Evolutionary conservation across 2,329 filamentous ascomycete species (phyloP).

Genomic region (Didymella keratinophila): DNA sequence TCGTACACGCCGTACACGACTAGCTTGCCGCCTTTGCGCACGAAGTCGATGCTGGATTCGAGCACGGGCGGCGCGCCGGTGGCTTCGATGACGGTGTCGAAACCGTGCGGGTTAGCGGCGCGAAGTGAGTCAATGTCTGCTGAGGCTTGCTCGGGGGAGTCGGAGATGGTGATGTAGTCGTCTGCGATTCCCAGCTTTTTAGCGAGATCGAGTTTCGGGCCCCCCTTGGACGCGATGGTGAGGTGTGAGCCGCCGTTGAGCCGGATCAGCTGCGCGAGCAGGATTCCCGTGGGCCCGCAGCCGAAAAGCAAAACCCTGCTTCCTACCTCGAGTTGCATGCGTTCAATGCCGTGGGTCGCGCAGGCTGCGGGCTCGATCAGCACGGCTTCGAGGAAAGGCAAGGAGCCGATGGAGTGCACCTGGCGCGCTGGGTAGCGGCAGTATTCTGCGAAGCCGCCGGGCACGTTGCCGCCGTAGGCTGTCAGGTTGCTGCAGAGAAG

Average conservation of each 20-base stretch:
- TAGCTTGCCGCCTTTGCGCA: constrained; percentile 73
- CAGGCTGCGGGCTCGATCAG: constrained; percentile 75
- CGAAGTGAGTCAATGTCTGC: constrained; percentile 67
- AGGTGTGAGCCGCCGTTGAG: constrained; percentile 73
- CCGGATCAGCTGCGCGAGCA: constrained; percentile 68
- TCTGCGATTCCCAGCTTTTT: constrained; percentile 58
- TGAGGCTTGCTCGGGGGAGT: neutral
- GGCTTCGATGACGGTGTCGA: constrained; percentile 76
- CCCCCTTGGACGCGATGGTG: constrained; percentile 72
- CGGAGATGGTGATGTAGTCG: constrained; percentile 57
- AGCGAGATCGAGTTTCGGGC: constrained; percentile 75
- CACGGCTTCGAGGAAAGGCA: constrained; percentile 72
- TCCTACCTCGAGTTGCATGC: constrained; percentile 71
- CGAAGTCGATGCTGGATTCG: constrained; percentile 75
- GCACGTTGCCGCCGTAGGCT: constrained; percentile 71
- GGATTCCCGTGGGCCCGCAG: constrained; percentile 71
- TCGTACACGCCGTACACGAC: constrained; percentile 77
- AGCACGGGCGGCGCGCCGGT: constrained; percentile 74
- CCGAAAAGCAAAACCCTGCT: constrained; percentile 72
- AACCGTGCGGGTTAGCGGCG: constrained; percentile 72
- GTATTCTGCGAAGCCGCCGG: constrained; percentile 78
- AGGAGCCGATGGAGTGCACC: constrained; percentile 71
- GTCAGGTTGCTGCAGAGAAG: constrained; percentile 74
- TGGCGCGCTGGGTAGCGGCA: constrained; percentile 63
- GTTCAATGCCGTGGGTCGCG: constrained; percentile 73